These are phyloP conservation scores for Macadamia integrifolia DNA, from an alignment of 164 flowering plant genomes.

Conservation along the genomic window DNA sequence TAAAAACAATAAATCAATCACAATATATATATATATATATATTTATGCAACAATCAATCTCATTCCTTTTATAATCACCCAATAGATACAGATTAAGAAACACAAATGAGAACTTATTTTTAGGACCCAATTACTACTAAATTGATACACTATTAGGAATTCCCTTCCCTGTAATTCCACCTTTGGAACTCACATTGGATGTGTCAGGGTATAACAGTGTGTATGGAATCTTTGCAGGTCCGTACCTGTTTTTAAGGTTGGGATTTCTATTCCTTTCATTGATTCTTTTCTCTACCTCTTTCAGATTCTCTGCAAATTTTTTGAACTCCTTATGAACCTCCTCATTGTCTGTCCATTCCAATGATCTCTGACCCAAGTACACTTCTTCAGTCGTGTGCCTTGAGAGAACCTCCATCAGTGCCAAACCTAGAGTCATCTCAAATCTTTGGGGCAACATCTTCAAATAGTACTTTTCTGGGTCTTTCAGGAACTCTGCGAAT, in stretches of 20 bases:
- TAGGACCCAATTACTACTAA: neutral
- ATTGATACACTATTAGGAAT: conserved; percentile 32
- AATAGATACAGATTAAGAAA: no score
- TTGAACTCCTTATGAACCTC: conserved; percentile 25
- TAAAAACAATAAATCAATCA: no score
- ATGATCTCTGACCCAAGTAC: conserved; percentile 46
- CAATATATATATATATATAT: no score
- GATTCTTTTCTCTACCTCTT: conserved; percentile 35
- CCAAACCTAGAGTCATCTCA: conserved; percentile 16
- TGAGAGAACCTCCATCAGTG: conserved; percentile 37
- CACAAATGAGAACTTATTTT: no score
- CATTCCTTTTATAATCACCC: no score
- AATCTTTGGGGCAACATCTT: conserved; percentile 33
- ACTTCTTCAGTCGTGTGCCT: conserved; percentile 49
- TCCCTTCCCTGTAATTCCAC: conserved; percentile 29
- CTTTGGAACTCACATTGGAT: neutral
- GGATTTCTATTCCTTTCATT: conserved; percentile 33
- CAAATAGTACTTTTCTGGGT: conserved; percentile 46
- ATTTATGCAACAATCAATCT: no score
- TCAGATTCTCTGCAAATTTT: conserved; percentile 30
- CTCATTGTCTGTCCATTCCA: conserved; percentile 39
- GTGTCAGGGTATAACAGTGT: conserved; percentile 23
- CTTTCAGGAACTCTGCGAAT: conserved; percentile 36
- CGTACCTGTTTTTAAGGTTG: conserved; percentile 29
- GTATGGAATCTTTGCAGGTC: conserved; percentile 8